Conservation (phyloP, 768 basidiomycete species). For the Rhodotorula kratochvilovae region DNA sequence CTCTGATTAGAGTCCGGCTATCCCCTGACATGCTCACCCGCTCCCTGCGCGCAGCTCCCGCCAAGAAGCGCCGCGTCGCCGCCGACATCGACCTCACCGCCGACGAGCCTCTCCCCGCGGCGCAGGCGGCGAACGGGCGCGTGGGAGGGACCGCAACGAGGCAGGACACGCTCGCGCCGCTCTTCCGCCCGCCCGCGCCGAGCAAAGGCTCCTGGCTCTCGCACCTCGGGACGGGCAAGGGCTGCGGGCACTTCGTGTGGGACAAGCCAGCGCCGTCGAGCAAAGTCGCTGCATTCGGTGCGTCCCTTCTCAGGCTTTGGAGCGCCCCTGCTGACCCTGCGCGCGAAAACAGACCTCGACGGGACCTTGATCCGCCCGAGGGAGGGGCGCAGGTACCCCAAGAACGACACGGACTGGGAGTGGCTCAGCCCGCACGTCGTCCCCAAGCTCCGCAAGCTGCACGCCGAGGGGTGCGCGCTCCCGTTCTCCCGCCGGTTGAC, state of each 20-base stretch:
- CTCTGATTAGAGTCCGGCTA: fast-evolving
- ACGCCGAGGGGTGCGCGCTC: constrained; percentile 59
- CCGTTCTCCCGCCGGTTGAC: no score
- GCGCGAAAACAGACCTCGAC: constrained; percentile 82
- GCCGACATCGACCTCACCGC: not conserved
- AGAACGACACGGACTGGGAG: constrained; percentile 55
- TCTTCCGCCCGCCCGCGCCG: not conserved
- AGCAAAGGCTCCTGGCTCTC: not conserved
- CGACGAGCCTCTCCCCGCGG: not conserved
- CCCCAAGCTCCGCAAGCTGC: constrained; percentile 58
- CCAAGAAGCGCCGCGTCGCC: not conserved
- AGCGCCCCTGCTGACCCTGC: no score
- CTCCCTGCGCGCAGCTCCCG: not conserved
- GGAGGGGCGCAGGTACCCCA: constrained; percentile 52
- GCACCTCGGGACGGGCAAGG: not conserved
- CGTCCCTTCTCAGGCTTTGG: not conserved
- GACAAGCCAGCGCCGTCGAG: constrained; percentile 3
- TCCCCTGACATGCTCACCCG: not conserved
- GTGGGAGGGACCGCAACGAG: not conserved
- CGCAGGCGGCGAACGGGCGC: no score
- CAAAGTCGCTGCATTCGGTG: constrained; percentile 28
- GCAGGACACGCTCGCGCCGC: not conserved
- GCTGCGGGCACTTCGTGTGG: constrained; percentile 20
- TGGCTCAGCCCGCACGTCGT: constrained; percentile 73
- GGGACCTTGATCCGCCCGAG: constrained; percentile 66